Base-by-base conservation (phyloP, 2,329 filamentous ascomycete genomes). In the Aspergillus jensenii region DNA sequence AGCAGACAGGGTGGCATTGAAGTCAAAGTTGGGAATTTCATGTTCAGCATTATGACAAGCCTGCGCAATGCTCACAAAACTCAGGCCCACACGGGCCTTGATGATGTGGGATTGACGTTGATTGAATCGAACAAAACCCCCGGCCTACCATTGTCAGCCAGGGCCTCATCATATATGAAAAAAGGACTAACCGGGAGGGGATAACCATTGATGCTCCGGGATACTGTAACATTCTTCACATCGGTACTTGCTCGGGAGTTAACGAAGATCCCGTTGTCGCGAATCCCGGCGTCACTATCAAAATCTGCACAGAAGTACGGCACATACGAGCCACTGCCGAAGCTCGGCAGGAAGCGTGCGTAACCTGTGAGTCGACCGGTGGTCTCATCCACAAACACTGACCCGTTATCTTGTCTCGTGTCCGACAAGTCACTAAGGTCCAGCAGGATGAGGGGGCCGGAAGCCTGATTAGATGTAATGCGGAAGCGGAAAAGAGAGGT, bases 281-380 rank as follows among this genome's bases (percentile, higher is more conserved):
- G 76, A 6, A 89, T 71, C 0, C 73, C 68, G 3, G 82, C 80
- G 1, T 65, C 55, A 45, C 83, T 87, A 19, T 75, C 68, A 63
- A 90, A 90, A 62, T 90, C 88, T 0, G 85, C 86, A 65, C 88
- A 90, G 66, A 90, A 89, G 68, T 86, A 81, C 2, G 84, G 72
- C 9, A 74, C 73, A 65, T 87, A 90, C 2, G 68, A 78, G 5
- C 87, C 87, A 43, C 81, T 81, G 1, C 85, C 85, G 65, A 90
- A 90, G 55, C 85, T 88, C 2, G 88, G 85, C 14, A 76, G 64
- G 66, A 90, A 90, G 1, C 77, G 76, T 4, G 82, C 87, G 58
- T 77, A 79, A 15, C 87, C 87, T 1, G 80, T 85, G 62, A 90
- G 85, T 44, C 87, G 82, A 1, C 87, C 86, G 0, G 81, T 85